Conservation (phyloP, 176 grass and related monocot species). For the Avena insularis region DNA sequence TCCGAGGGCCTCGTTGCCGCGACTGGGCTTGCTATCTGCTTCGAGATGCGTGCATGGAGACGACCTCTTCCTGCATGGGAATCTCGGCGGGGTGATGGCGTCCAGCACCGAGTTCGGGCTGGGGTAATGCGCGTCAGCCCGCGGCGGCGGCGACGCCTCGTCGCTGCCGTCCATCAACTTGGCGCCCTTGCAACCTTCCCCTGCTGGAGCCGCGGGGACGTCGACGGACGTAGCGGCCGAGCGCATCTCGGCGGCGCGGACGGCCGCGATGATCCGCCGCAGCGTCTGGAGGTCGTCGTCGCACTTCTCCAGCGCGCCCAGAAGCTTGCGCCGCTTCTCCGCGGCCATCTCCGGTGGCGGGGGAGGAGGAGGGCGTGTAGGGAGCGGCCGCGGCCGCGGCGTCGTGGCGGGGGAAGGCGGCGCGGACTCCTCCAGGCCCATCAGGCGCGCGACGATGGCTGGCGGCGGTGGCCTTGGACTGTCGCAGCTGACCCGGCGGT, state of each 20-base stretch:
- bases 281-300: constrained; percentile 93
- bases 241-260: constrained; percentile 67
- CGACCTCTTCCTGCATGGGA: constrained; percentile 69
- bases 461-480: constrained; percentile 52
- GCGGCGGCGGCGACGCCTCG: constrained; percentile 19
- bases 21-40: constrained; percentile 30
- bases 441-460: constrained; percentile 85
- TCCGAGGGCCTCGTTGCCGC: constrained; percentile 35
- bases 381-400: constrained; percentile 29
- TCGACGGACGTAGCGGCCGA: constrained; percentile 41
- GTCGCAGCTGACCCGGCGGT: constrained; percentile 61
- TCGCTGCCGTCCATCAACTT: constrained; percentile 19
- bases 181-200: not conserved
- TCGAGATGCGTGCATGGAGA: constrained; percentile 48
- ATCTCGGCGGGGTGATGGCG: constrained; percentile 80
- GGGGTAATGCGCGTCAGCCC: constrained; percentile 42
- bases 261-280: constrained; percentile 82
- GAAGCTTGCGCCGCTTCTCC: constrained; percentile 81
- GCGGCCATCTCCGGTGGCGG: constrained; percentile 46
- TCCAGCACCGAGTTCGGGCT: constrained; percentile 96
- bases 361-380: constrained; percentile 37
- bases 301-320: constrained; percentile 96
- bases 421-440: constrained; percentile 79
- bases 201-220: not conserved
- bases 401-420: constrained; percentile 23